phyloP scores from a whole-genome alignment of 352 stramenopile genomes.

The Globisporangium carolinianum region DNA sequence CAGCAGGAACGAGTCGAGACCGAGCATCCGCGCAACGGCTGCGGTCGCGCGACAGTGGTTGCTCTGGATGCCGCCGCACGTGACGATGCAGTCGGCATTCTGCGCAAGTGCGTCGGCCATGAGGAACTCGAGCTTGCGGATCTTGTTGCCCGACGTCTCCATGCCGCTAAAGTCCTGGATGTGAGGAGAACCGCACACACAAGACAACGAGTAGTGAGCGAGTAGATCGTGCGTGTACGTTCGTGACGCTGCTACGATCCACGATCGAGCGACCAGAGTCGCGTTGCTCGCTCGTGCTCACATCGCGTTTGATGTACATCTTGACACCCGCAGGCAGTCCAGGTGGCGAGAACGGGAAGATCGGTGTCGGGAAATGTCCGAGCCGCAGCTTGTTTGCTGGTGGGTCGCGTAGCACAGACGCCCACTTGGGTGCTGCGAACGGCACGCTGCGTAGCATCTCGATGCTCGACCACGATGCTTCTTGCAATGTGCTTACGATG shows the following conservation, averaged over 20 bases:
- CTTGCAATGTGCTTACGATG: no score
- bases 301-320: slow-evolving; percentile 83
- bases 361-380: slow-evolving; percentile 78
- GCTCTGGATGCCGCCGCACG: slow-evolving; percentile 90
- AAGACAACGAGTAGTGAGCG: background rate
- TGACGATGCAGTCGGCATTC: slow-evolving; percentile 86
- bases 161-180: slow-evolving; percentile 78
- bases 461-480: no score
- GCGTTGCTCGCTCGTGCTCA: slow-evolving; percentile 8
- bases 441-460: slow-evolving; percentile 56
- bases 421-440: slow-evolving; percentile 58
- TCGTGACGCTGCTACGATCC: background rate
- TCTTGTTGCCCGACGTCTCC: slow-evolving; percentile 93
- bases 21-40: slow-evolving; percentile 81
- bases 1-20: slow-evolving; percentile 89
- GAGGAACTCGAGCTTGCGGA: slow-evolving; percentile 94
- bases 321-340: slow-evolving; percentile 58
- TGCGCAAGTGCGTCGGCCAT: slow-evolving; percentile 86
- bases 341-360: slow-evolving; percentile 65
- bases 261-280: no score
- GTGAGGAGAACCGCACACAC: background rate
- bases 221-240: background rate
- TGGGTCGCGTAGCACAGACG: slow-evolving; percentile 33
- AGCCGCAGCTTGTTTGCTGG: slow-evolving; percentile 45
- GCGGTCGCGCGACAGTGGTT: slow-evolving; percentile 92